Evolutionary conservation across 371 early-diverging fungal species (phyloP), one percentile per base, ranked within the genome.

Genomic region (Cokeromyces recurvatus): DNA sequence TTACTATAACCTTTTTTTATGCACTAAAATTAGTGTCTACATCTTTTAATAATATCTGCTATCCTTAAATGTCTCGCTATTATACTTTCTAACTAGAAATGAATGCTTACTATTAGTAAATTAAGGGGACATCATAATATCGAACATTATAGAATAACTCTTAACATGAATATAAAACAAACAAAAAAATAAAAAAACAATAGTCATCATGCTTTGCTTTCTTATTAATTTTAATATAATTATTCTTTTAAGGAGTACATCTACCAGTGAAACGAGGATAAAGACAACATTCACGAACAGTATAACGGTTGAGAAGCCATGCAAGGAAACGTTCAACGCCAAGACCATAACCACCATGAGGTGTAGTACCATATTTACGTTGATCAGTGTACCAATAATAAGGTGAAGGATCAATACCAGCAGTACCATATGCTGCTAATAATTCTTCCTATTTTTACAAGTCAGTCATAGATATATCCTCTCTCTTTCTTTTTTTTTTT

Each of bases 361-460:
- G 91, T 52, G 85, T 88, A 15, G 99, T 89, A 38, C 99, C 99
- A 68, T 95, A 99, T 77, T 94, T 95, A 68, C 99, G 89, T 81
- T 98, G 96, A 57, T 99, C 99, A 44, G 95, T 94, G 82, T 87
- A 91, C 99, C 99, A 99, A 80, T 98, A 97, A 85, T 99, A 99
- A 38, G 97, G 95, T 2, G 79, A 62, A 23, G 99, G 90, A 64
- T 97, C 94, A 51, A 99, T 91, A 23, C 96, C 97, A 77, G 97
- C 99, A 32, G 92, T 84, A 66, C 84, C 82, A 69, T 96, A 99
- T 19, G 92, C 99, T n/a, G 78, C 92, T 62, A 95, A 61, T 39
- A 99, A 79, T 64, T 92, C 91, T 15, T 89, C 87, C 73, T 74
- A 66, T 14, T n/a, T 6, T 34, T 34, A 34, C 29, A 27, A 27